Evolutionary conservation across 257 asterid species (phyloP), one percentile per base, ranked within the genome.

Genomic region (Solanum clarkiae): DNA sequence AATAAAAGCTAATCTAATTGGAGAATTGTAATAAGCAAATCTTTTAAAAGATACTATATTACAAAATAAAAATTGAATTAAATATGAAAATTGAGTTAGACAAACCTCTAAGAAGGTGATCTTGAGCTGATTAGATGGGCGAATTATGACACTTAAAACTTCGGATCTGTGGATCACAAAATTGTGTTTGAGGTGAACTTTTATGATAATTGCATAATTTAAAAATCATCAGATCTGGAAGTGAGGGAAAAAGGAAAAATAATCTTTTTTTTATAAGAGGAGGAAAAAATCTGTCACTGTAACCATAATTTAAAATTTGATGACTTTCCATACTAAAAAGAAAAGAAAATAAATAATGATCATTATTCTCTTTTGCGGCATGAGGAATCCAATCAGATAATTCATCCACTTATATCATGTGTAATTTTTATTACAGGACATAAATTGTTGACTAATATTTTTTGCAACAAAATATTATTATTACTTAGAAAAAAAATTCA

Each of bases 61-160:
- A 36, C 42, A 36, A 36, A 36, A 36, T 36, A 32, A 32, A 32
- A 32, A 32, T 32, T 32, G 36, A 32, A 32, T 32, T 32, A 32
- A 32, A 32, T 32, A 32, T 36, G 42, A 44, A 44, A 44, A 44
- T 7, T 44, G 47, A 44, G 85, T 72, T 84, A 85, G 81, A 91
- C 94, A 62, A 88, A 96, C 98, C 98, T 96, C 98, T 87, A 96
- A 89, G 91, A 96, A 96, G 88, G 99, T 96, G 91, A 94, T 93
- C 94, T 96, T 94, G 79, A 96, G 97, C 90, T 87, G 92, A 91
- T 91, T 96, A 85, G 97, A 86, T 49, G 99, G 93, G 84, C 95
- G 95, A 89, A 93, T 84, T 65, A 96, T 90, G 86, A 94, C 99
- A 75, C 95, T 92, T 57, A 96, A 69, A 84, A 96, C 98, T 92